Evolutionary conservation across 768 basidiomycete species (phyloP), one percentile per base, ranked within the genome.

Genomic region (Auriculariales sp.): DNA sequence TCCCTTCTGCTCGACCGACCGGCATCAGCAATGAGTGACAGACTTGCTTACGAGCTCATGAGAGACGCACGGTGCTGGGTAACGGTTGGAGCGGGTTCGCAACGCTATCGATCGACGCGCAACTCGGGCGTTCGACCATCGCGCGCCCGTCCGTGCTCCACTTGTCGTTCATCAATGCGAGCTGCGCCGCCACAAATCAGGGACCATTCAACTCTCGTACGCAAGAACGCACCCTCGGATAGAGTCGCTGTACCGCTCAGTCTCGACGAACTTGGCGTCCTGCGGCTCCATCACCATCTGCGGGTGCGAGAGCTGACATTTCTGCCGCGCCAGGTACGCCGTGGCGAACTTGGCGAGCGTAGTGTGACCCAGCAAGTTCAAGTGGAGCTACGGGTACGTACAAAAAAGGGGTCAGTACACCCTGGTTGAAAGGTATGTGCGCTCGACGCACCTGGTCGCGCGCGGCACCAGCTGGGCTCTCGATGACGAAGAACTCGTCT

Each of bases 71-170:
- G 24, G 34, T 28, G 4, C 17, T 19, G 15, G 49, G 49, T 7
- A 39, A 25, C 10, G 35, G 28, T 19, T 5, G 34, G 3, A 49
- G 49, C 28, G 49, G 49, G 12, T 36, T 39, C 4, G 15, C 34
- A n/a, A 12, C 9, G 34, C 24, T 49, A 25, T 49, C 49, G 49
- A 49, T 7, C 33, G 49, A 49, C 17, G 28, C 30, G 34, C 49
- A 39, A 5, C 27, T 25, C 7, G 49, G 49, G 11, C 19, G 24
- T 15, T 39, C 49, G 32, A 49, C 42, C 12, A 35, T 33, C 6
- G 49, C 35, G 9, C 17, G n/a, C 14, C n/a, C 34, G 10, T 28
- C 34, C 5, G 15, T n/a, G n/a, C 34, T 36, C 17, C 34, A 39
- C 10, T 28, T 36, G 19, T 28, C 29, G 17, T 34, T 34, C 25